Evolutionary conservation across 192 early-diverging fungal species (phyloP).

Genomic region (Coemansia sp.): DNA sequence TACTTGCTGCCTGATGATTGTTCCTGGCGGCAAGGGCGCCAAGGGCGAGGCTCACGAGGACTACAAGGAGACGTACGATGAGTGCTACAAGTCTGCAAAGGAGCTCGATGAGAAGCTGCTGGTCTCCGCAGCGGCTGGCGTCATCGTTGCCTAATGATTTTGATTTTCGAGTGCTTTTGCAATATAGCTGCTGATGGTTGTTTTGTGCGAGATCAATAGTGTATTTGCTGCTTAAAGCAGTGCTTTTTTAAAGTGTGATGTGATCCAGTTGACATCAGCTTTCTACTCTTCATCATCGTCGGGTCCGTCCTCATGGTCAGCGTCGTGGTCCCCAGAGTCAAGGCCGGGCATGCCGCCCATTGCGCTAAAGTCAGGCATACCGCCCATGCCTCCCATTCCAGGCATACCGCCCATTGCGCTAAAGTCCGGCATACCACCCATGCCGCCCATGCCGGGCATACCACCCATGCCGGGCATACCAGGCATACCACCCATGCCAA

Average conservation of each 20-base stretch:
- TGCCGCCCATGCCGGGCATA: too few relatives aligned
- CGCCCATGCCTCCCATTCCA: conserved; percentile 15
- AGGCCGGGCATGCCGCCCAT: conserved; percentile 12
- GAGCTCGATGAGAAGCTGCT: conserved; percentile 68
- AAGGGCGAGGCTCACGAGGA: conserved; percentile 68
- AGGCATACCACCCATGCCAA: conserved; percentile 55
- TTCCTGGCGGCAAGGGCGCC: conserved; percentile 72
- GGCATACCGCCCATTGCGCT: conserved; percentile 22
- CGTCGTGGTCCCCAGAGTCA: conserved; percentile 15
- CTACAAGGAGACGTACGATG: conserved; percentile 86
- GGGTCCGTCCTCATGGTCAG: conserved; percentile 1
- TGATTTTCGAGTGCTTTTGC: too few relatives aligned
- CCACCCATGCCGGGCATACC: conserved; percentile 58
- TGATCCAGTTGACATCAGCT: not conserved
- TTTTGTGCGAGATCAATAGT: not conserved
- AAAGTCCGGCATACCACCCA: conserved; percentile 17
- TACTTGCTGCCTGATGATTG: conserved; percentile 87
- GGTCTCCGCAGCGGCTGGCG: conserved; percentile 48
- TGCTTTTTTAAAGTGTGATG: not conserved
- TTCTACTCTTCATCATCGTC: conserved; percentile 14
- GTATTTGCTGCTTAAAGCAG: conserved; percentile 9
- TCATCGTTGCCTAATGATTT: conserved; percentile 3
- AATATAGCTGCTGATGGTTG: not conserved
- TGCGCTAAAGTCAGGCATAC: not conserved
- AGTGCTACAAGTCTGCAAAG: conserved; percentile 76